Conservation (phyloP, 2,329 filamentous ascomycete species). For the Pseudogymnoascus sp. region DNA sequence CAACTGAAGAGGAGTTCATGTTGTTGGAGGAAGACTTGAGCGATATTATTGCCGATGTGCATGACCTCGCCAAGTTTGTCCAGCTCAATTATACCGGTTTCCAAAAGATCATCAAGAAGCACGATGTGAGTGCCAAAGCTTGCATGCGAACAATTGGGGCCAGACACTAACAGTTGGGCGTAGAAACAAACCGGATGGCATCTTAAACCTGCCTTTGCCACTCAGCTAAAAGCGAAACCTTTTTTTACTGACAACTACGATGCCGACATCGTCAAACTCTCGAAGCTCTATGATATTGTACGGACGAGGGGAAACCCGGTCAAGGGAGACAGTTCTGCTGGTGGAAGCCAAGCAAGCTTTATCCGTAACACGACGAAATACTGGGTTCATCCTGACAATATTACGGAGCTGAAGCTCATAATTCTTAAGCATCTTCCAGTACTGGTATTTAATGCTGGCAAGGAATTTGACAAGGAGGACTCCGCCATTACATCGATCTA, state of each 20-base stretch:
- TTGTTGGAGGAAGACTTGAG: conserved; percentile 88
- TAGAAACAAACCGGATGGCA: conserved; percentile 93
- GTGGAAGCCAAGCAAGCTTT: conserved; percentile 89
- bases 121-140: conserved; percentile 59
- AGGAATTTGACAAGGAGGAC: conserved; percentile 86
- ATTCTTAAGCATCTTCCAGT: conserved; percentile 96
- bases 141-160: background rate
- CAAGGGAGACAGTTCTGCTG: conserved; percentile 84
- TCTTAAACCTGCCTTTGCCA: conserved; percentile 90
- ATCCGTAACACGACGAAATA: conserved; percentile 97
- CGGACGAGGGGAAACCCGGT: conserved; percentile 86
- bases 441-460: conserved; percentile 92
- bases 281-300: conserved; percentile 88
- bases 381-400: conserved; percentile 98
- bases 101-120: conserved; percentile 99
- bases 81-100: conserved; percentile 98
- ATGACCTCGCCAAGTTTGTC: conserved; percentile 95
- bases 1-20: conserved; percentile 87
- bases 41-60: conserved; percentile 96
- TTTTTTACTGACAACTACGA: conserved; percentile 99
- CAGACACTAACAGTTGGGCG: background rate
- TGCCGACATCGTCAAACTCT: conserved; percentile 87
- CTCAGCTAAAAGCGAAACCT: conserved; percentile 86
- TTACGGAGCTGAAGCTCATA: conserved; percentile 95
- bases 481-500: conserved; percentile 97